A percentile compares a stretch with the other conserved stretches of the same genome.
Evolutionary conservation across 2,329 filamentous ascomycete species (phyloP).

Genomic region (Escovopsis sp.): DNA sequence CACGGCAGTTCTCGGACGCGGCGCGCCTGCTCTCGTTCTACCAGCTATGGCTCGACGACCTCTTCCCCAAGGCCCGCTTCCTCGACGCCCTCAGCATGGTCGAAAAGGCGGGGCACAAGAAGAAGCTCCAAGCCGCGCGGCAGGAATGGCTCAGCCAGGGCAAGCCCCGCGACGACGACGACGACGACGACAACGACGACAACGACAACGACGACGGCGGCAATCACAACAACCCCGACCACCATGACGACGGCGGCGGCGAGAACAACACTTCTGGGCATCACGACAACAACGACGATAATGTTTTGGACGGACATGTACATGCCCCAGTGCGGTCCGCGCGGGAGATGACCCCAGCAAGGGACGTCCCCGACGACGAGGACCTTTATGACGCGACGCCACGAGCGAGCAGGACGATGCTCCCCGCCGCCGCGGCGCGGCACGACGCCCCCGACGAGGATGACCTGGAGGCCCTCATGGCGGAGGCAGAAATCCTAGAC

Average conservation of each 20-base stretch:
- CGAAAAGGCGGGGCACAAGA: slow-evolving; percentile 84
- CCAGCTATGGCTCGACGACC: slow-evolving; percentile 90
- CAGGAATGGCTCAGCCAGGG: slow-evolving; percentile 74
- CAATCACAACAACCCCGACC: background rate
- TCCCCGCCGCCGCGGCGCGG: slow-evolving; percentile 8
- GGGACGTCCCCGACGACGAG: slow-evolving; percentile 23
- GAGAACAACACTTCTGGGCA: background rate
- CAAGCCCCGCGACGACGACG: slow-evolving; percentile 33
- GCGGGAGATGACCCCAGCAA: slow-evolving; percentile 16
- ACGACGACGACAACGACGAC: slow-evolving; percentile 19
- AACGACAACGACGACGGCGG: background rate
- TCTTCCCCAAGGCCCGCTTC: slow-evolving; percentile 91
- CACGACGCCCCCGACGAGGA: slow-evolving; percentile 27
- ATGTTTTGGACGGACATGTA: background rate
- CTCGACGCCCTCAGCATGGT: slow-evolving; percentile 79
- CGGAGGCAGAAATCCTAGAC: slow-evolving; percentile 25
- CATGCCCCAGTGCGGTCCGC: too few relatives aligned
- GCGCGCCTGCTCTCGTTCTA: slow-evolving; percentile 75
- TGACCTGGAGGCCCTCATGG: slow-evolving; percentile 40
- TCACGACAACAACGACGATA: background rate
- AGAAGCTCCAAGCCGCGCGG: slow-evolving; percentile 57
- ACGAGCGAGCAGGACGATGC: slow-evolving; percentile 8
- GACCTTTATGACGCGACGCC: slow-evolving; percentile 44
- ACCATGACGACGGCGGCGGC: background rate
- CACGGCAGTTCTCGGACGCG: slow-evolving; percentile 65